Percentiles rank a stretch among this genome's conserved stretches.
Evolutionary conservation across 208 protist species (phyloP).

Genomic region (Wallacemonas collosoma): DNA sequence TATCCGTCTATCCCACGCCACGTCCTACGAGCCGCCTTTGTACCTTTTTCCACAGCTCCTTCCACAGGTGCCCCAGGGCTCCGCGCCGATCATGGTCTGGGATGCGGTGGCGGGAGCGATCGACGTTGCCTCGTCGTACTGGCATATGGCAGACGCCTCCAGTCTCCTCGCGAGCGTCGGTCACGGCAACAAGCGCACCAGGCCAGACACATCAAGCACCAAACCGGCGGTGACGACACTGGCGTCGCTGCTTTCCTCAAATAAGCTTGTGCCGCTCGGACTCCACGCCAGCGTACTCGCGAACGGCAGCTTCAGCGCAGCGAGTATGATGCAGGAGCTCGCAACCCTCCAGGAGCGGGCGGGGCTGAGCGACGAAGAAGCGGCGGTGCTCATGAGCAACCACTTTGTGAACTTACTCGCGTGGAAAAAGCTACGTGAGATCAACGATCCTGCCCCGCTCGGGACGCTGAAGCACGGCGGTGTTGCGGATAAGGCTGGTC

Average conservation of each 20-base stretch:
- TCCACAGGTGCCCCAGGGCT: conserved; percentile 66
- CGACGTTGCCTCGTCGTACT: conserved; percentile 70
- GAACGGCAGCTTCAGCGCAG: conserved; percentile 63
- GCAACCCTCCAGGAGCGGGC: conserved; percentile 36
- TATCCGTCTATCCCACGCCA: conserved; percentile 52
- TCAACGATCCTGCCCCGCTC: conserved; percentile 40
- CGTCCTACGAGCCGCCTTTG: conserved; percentile 83
- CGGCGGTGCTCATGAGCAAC: conserved; percentile 72
- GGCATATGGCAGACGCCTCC: conserved; percentile 67
- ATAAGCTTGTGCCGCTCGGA: conserved; percentile 57
- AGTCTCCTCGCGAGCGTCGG: neutral
- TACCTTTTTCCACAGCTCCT: conserved; percentile 89
- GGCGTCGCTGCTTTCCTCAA: conserved; percentile 64
- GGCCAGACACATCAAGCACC: neutral
- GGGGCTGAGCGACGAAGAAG: conserved; percentile 52
- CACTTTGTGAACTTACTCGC: conserved; percentile 90
- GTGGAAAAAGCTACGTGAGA: conserved; percentile 73
- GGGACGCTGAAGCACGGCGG: neutral
- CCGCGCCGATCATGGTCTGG: conserved; percentile 57
- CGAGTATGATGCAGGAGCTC: conserved; percentile 61
- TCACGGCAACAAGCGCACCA: conserved; percentile 15
- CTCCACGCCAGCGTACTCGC: conserved; percentile 51
- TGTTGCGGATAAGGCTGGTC: no score
- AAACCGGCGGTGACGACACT: conserved; percentile 29
- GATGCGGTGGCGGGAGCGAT: conserved; percentile 81